These are phyloP conservation scores for Botrytis squamosa DNA, from an alignment of 2,329 filamentous ascomycete species.

Conservation along the genomic window DNA sequence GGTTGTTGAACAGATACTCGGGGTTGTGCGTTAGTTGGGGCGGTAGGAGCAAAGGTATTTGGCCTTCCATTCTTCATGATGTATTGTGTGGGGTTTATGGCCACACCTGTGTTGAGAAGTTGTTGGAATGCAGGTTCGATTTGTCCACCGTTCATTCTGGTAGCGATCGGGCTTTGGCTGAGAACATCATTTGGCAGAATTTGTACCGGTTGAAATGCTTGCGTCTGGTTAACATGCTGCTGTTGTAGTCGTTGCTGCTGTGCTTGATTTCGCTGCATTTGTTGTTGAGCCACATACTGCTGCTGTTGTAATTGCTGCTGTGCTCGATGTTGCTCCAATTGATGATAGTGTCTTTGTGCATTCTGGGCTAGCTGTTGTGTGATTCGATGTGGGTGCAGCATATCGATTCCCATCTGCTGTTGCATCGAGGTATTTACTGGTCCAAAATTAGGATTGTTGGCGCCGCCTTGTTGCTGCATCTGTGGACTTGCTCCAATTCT, in stretches of 20 bases:
- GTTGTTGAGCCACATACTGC: background rate
- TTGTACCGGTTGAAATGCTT: background rate
- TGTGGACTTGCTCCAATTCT: background rate
- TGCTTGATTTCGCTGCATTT: background rate
- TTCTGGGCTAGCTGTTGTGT: background rate
- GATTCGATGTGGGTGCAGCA: background rate
- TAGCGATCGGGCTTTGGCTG: background rate
- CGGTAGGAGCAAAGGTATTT: background rate
- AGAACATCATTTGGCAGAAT: background rate
- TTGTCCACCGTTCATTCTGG: background rate
- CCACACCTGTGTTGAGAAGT: background rate
- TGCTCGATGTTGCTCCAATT: background rate
- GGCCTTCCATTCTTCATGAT: background rate
- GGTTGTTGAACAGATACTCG: slow-evolving; percentile 73
- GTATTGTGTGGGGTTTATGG: background rate
- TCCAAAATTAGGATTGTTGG: background rate
- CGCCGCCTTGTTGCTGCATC: background rate
- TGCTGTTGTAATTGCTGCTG: background rate
- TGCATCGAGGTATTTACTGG: background rate
- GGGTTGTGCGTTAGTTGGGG: slow-evolving; percentile 75
- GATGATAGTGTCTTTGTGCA: background rate
- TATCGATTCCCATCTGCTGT: background rate
- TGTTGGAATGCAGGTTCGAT: background rate
- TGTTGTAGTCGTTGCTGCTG: background rate
- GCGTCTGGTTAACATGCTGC: background rate